A percentile compares a stretch with the other conserved stretches of the same genome.
Evolutionary conservation across 192 early-diverging fungal genomes (phyloP).

Genomic region (Coemansia furcata): DNA sequence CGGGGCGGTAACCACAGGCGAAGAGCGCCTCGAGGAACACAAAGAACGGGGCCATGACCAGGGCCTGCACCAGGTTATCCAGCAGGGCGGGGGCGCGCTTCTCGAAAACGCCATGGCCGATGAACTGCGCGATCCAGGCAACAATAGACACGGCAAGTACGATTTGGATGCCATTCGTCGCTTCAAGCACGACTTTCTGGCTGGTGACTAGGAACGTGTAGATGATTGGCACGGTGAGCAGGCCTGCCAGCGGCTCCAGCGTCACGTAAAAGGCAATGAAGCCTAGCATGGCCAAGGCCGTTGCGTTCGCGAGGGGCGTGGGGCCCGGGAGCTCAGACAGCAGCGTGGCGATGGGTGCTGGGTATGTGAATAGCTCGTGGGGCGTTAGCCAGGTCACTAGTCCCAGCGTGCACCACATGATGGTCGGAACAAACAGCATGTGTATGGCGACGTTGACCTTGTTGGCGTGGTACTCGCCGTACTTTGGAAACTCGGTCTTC

Average conservation of each 20-base stretch:
- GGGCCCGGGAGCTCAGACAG: constrained; percentile 45
- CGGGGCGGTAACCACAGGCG: constrained; percentile 73
- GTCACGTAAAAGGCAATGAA: constrained; percentile 74
- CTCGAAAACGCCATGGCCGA: constrained; percentile 86
- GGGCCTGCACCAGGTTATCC: constrained; percentile 84
- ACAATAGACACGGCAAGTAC: constrained; percentile 63
- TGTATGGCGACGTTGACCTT: constrained; percentile 78
- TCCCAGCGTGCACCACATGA: constrained; percentile 78
- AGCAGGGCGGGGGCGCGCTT: constrained; percentile 82
- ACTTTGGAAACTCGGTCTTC: constrained; percentile 72
- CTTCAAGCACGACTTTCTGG: constrained; percentile 57
- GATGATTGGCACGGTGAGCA: constrained; percentile 61
- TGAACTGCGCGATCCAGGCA: constrained; percentile 87
- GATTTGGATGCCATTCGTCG: constrained; percentile 54
- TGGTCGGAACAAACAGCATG: constrained; percentile 86
- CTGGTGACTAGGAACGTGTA: constrained; percentile 63
- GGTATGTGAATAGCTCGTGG: constrained; percentile 33
- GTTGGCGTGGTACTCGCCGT: constrained; percentile 82
- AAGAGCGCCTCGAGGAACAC: constrained; percentile 88
- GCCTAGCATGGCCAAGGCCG: constrained; percentile 58
- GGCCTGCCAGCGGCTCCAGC: constrained; percentile 62
- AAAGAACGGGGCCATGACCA: constrained; percentile 94
- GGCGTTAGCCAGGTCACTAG: constrained; percentile 54
- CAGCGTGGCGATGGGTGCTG: constrained; percentile 31
- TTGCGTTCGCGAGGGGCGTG: constrained; percentile 43